Evolutionary conservation across 1,284 basidiomycete genomes (phyloP).

Genomic region (Leccinum subrobustum): DNA sequence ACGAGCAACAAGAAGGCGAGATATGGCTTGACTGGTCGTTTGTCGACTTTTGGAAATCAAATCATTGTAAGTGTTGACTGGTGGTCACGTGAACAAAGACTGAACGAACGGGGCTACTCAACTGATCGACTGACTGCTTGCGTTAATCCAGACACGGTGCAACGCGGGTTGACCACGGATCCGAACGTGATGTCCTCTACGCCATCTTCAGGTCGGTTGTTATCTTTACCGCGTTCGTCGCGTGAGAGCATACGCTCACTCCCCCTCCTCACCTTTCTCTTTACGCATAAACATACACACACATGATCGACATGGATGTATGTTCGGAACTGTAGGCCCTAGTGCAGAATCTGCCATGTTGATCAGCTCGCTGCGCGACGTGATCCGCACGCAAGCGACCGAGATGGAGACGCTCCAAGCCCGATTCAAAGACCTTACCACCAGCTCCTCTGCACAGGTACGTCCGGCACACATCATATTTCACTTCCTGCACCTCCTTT

Average conservation of each 20-base stretch:
- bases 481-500: neutral
- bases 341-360: constrained; percentile 78
- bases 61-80: constrained; percentile 65
- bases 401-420: constrained; percentile 69
- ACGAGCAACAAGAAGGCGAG: constrained; percentile 66
- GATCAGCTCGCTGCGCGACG: constrained; percentile 76
- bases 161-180: constrained; percentile 63
- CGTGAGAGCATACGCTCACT: neutral
- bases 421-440: constrained; percentile 44
- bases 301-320: neutral
- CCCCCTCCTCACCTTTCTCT: neutral
- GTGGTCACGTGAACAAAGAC: neutral
- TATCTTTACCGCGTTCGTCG: too few relatives aligned
- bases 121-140: neutral
- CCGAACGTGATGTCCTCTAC: constrained; percentile 56
- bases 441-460: constrained; percentile 42
- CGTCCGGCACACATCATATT: neutral
- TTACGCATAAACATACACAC: neutral
- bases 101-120: neutral
- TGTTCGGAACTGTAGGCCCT: constrained; percentile 44
- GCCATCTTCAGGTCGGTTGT: constrained; percentile 48
- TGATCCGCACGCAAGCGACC: constrained; percentile 74
- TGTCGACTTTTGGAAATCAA: constrained; percentile 99
- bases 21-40: constrained; percentile 99
- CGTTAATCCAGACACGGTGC: constrained; percentile 55